These are phyloP conservation scores for Populus deltoides DNA, from an alignment of 345 rosid genomes.

Conservation along the genomic window DNA sequence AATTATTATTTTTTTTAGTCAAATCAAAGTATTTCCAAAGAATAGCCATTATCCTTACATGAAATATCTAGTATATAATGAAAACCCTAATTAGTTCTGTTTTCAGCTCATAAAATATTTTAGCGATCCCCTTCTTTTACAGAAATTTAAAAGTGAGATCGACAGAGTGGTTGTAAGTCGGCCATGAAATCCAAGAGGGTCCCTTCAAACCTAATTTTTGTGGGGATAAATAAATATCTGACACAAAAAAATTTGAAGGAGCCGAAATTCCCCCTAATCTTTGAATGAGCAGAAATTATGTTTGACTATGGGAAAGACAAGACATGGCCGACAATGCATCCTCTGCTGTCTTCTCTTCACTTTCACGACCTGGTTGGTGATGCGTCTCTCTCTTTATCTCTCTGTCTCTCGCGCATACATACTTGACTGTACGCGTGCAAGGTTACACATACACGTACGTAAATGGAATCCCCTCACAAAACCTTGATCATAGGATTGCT, in stretches of 20 bases:
- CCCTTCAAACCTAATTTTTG: not conserved
- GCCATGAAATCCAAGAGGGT: conserved; percentile 10
- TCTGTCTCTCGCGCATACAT: not conserved
- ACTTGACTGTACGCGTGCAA: not conserved
- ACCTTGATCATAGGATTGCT: not conserved
- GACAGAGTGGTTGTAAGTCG: not conserved
- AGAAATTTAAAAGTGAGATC: not conserved
- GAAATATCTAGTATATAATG: not conserved
- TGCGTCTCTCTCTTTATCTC: conserved; percentile 3
- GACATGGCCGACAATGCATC: conserved; percentile 18
- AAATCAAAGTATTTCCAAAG: not conserved
- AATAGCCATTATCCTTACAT: not conserved
- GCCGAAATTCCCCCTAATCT: not conserved
- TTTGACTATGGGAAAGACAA: conserved; percentile 8
- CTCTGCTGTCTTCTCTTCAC: not conserved
- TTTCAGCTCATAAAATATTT: not conserved
- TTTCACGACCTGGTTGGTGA: conserved; percentile 9
- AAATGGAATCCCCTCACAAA: not conserved
- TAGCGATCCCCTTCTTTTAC: not conserved
- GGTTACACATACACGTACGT: not conserved
- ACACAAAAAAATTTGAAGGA: not conserved
- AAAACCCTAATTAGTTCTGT: not conserved
- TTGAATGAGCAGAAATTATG: conserved; percentile 3
- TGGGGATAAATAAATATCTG: not conserved
- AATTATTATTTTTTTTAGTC: not conserved